phyloP scores from a whole-genome alignment of 177 flowering plant genomes.

The Vitis hybrid region DNA sequence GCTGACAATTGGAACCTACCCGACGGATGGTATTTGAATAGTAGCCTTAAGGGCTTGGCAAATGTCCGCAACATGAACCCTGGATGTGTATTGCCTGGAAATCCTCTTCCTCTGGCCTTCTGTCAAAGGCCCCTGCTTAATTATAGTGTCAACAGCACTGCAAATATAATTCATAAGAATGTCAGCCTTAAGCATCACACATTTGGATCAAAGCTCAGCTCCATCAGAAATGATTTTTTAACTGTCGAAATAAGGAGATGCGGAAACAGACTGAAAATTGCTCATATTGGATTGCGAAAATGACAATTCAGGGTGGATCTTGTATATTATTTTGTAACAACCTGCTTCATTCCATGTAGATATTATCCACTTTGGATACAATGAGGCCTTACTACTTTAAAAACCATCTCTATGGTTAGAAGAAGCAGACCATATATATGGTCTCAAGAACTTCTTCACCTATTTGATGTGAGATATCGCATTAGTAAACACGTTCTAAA shows the following conservation, averaged over 20 bases:
- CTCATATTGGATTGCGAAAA: no score
- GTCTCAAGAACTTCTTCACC: no score
- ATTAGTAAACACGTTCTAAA: no score
- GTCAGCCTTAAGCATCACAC: background rate
- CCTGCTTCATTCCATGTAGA: no score
- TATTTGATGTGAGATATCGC: no score
- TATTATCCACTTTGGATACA: no score
- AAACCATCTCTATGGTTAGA: no score
- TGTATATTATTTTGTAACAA: no score
- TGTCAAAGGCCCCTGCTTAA: conserved; percentile 55
- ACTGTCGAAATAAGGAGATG: background rate
- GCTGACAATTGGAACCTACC: conserved; percentile 35
- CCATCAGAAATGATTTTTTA: background rate
- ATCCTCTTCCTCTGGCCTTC: conserved; percentile 53
- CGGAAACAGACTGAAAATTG: background rate
- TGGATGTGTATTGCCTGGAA: conserved; percentile 59
- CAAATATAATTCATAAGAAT: conserved; percentile 4
- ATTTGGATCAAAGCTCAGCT: background rate
- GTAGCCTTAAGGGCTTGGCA: conserved; percentile 76
- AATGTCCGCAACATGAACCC: conserved; percentile 88
- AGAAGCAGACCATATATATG: no score
- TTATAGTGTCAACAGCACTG: conserved; percentile 91
- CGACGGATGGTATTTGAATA: conserved; percentile 38
- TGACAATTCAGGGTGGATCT: no score
- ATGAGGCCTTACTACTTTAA: no score